Evolutionary conservation across 2,329 filamentous ascomycete genomes (phyloP).

Genomic region (Hypoxylon sp.): DNA sequence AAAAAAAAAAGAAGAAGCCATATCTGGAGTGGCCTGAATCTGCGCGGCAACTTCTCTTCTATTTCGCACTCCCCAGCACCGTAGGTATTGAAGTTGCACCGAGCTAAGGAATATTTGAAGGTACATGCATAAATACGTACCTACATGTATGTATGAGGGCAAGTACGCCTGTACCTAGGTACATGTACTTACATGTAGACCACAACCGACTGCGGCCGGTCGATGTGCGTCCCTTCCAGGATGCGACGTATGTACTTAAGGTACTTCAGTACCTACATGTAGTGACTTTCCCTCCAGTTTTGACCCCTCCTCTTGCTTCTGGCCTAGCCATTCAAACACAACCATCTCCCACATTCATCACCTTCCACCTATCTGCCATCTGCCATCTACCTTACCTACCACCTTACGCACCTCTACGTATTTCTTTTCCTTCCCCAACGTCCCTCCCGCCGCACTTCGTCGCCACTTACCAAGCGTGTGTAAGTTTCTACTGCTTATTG

Average conservation of each 20-base stretch:
- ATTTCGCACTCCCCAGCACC: slow-evolving; percentile 13
- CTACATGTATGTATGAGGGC: not conserved
- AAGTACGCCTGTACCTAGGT: slow-evolving; percentile 10
- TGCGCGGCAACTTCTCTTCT: slow-evolving; percentile 32
- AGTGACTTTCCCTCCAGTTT: slow-evolving; percentile 37
- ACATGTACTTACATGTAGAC: slow-evolving; percentile 8
- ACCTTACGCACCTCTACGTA: slow-evolving; percentile 42
- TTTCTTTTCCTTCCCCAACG: slow-evolving; percentile 41
- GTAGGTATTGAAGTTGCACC: slow-evolving; percentile 21
- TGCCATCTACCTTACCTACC: slow-evolving; percentile 33
- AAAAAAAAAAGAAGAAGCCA: not conserved
- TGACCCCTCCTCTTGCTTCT: slow-evolving; percentile 43
- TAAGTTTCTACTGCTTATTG: slow-evolving; percentile 32
- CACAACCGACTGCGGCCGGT: slow-evolving; percentile 43
- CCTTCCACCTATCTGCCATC: slow-evolving; percentile 25
- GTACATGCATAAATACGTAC: slow-evolving; percentile 2
- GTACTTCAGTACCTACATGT: slow-evolving; percentile 15
- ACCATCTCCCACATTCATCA: slow-evolving; percentile 42
- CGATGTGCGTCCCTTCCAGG: slow-evolving; percentile 31
- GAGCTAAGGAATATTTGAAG: slow-evolving; percentile 32
- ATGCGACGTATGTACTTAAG: slow-evolving; percentile 35
- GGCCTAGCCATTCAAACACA: slow-evolving; percentile 45
- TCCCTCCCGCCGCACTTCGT: slow-evolving; percentile 32
- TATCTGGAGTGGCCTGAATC: slow-evolving; percentile 22
- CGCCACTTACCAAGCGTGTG: slow-evolving; percentile 37